phyloP scores from a whole-genome alignment of 257 asterid species.

The Pogostemon cablin region DNA sequence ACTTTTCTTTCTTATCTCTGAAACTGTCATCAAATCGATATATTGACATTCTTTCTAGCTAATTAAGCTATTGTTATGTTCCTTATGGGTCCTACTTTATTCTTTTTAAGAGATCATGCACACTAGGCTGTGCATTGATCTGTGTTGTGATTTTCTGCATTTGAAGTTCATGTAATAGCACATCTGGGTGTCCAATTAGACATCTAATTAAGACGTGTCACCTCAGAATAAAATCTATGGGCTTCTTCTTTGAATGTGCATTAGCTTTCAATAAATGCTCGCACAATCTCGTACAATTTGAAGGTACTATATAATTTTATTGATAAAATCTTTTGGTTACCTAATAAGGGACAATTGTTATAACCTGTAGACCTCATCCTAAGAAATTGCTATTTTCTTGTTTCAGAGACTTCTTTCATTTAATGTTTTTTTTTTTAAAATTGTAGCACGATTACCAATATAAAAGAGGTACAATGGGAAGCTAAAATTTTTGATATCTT shows the following conservation, averaged over 20 bases:
- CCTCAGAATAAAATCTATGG: conserved; percentile 4
- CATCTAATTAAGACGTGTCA: conserved; percentile 14
- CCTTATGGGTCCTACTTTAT: not conserved
- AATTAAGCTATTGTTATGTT: not conserved
- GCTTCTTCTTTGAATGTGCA: conserved; percentile 3
- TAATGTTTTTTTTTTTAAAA: not conserved
- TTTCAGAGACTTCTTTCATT: not conserved
- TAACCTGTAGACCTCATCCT: conserved; percentile 17
- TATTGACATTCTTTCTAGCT: not conserved
- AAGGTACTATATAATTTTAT: not conserved
- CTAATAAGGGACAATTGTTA: not conserved
- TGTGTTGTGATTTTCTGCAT: not conserved
- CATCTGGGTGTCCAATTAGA: conserved; percentile 7
- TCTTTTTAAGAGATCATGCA: not conserved
- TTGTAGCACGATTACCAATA: not conserved
- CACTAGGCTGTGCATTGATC: not conserved
- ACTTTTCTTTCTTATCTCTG: not conserved
- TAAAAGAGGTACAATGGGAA: not conserved
- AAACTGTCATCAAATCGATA: not conserved
- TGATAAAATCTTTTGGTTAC: not conserved
- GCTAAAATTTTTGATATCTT: not conserved
- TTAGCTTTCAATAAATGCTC: not conserved
- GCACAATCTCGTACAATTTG: conserved; percentile 8
- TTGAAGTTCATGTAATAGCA: not conserved
- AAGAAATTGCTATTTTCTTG: conserved; percentile 17